Evolutionary conservation across 345 rosid species (phyloP).

Genomic region (Populus deltoides): DNA sequence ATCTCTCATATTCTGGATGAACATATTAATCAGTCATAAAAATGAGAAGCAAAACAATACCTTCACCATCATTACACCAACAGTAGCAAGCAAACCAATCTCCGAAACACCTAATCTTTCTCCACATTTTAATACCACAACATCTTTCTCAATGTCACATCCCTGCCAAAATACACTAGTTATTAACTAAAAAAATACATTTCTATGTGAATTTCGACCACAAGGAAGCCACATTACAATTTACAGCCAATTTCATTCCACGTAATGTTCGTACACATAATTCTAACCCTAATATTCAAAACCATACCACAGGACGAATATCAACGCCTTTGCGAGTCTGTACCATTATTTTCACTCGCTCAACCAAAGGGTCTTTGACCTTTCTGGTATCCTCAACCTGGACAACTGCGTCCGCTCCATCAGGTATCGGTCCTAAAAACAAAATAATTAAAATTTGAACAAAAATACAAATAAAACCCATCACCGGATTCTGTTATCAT

Average conservation of each 20-base stretch:
- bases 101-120: slow-evolving; percentile 84
- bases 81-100: slow-evolving; percentile 86
- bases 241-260: too few species aligned
- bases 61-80: slow-evolving; percentile 76
- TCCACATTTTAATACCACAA: slow-evolving; percentile 62
- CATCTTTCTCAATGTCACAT: slow-evolving; percentile 73
- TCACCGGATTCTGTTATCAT: background rate
- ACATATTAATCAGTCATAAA: slow-evolving; percentile 19
- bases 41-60: slow-evolving; percentile 37
- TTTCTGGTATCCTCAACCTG: slow-evolving; percentile 88
- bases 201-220: too few species aligned
- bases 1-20: slow-evolving; percentile 5
- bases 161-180: slow-evolving; percentile 49
- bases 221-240: too few species aligned
- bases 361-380: slow-evolving; percentile 35
- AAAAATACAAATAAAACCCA: background rate
- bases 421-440: slow-evolving; percentile 78
- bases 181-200: background rate
- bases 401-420: slow-evolving; percentile 96
- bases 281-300: background rate
- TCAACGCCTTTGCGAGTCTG: slow-evolving; percentile 64
- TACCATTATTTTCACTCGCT: slow-evolving; percentile 62
- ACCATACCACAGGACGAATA: slow-evolving; percentile 91
- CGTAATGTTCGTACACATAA: background rate
- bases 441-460: background rate